phyloP scores from a whole-genome alignment of 768 basidiomycete genomes.

The Boletus rubropictus region DNA sequence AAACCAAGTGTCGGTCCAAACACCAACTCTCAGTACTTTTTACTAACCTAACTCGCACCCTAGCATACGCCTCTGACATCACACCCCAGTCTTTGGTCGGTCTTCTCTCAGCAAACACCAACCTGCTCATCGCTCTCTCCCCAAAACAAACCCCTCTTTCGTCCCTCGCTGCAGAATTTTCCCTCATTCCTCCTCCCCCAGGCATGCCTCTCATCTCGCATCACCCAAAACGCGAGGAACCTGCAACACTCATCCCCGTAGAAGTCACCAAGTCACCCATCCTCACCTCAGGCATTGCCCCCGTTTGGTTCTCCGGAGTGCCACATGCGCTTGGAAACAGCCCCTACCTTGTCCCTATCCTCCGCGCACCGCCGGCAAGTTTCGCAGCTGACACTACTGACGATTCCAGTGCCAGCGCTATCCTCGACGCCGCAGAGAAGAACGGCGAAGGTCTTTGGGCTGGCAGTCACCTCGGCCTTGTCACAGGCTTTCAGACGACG shows the following conservation, averaged over 20 bases:
- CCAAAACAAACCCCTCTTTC: constrained; percentile 68
- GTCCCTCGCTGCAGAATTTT: constrained; percentile 86
- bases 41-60: constrained; percentile 3
- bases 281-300: constrained; percentile 43
- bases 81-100: constrained; percentile 75
- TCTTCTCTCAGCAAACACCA: constrained; percentile 64
- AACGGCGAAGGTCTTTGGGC: constrained; percentile 80
- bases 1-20: constrained; percentile 63
- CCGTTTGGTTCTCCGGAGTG: constrained; percentile 74
- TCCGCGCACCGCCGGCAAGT: constrained; percentile 69
- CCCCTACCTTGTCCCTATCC: constrained; percentile 77
- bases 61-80: constrained; percentile 69
- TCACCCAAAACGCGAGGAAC: constrained; percentile 69
- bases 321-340: constrained; percentile 62
- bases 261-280: constrained; percentile 41
- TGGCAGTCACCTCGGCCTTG: constrained; percentile 69
- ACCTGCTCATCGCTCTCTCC: constrained; percentile 80
- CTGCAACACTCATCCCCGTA: constrained; percentile 62
- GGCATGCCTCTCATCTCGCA: constrained; percentile 81
- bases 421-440: constrained; percentile 68
- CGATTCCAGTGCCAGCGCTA: constrained; percentile 52
- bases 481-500: constrained; percentile 84
- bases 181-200: constrained; percentile 80
- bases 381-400: constrained; percentile 65
- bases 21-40: too few species aligned